phyloP scores from a whole-genome alignment of 2,329 filamentous ascomycete genomes.

The Aspergillus floridensis region DNA sequence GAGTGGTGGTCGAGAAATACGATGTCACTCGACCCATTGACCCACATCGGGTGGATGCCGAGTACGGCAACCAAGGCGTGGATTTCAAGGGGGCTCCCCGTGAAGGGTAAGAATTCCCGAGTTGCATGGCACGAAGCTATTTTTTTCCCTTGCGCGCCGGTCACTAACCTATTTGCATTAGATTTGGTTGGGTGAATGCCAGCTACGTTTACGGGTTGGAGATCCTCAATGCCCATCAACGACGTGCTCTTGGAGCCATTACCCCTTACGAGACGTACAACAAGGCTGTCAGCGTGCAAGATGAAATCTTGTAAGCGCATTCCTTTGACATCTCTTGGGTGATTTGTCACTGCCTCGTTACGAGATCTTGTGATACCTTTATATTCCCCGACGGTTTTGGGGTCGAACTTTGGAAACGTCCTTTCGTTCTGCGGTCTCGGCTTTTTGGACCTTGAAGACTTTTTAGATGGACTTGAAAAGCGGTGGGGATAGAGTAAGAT shows the following conservation, averaged over 20 bases:
- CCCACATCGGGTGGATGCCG: constrained; percentile 89
- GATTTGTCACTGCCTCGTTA: background rate
- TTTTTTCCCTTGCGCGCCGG: background rate
- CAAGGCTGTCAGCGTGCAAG: constrained; percentile 55
- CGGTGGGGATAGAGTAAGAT: background rate
- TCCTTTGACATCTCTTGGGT: background rate
- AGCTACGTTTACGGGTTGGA: constrained; percentile 93
- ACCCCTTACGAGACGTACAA: constrained; percentile 83
- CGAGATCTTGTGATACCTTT: background rate
- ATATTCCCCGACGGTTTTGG: background rate
- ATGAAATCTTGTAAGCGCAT: constrained; percentile 2
- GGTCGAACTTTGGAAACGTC: background rate
- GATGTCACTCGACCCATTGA: constrained; percentile 88
- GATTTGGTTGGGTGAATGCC: constrained; percentile 98
- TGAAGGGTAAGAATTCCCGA: constrained; percentile 71
- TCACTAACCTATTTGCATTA: constrained; percentile 37
- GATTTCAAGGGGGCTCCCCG: constrained; percentile 95
- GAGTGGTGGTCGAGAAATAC: constrained; percentile 98
- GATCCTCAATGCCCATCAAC: constrained; percentile 84
- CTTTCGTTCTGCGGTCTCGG: background rate
- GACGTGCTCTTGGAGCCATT: constrained; percentile 79
- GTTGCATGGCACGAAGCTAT: constrained; percentile 6
- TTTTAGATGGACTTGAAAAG: background rate
- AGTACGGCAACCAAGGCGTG: constrained; percentile 94
- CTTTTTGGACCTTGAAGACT: background rate